A percentile compares a stretch with the other conserved stretches of the same genome.
Evolutionary conservation across 192 early-diverging fungal species (phyloP).

Genomic region (Mortierella claussenii): DNA sequence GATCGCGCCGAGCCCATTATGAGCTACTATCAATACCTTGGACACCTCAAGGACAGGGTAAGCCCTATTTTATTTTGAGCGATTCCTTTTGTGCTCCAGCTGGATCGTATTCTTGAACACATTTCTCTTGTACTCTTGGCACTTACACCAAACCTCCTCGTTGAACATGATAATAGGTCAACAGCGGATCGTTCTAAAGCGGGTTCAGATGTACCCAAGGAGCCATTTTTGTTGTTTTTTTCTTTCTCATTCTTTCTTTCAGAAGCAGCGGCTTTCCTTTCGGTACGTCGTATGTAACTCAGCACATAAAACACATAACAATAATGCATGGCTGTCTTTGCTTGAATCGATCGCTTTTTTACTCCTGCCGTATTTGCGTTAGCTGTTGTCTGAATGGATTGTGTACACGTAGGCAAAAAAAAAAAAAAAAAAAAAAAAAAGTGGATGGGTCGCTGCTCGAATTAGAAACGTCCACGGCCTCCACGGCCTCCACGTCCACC

Average conservation of each 20-base stretch:
- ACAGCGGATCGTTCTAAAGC: slow-evolving; percentile 36
- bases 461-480: slow-evolving; percentile 51
- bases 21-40: slow-evolving; percentile 83
- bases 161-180: slow-evolving; percentile 30
- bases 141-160: too few species aligned
- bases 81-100: not conserved
- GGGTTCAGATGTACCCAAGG: not conserved
- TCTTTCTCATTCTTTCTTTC: too few species aligned
- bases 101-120: not conserved
- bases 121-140: not conserved
- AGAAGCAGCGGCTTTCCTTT: too few species aligned
- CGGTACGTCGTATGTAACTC: too few species aligned
- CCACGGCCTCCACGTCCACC: slow-evolving; percentile 73
- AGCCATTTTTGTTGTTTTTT: not conserved
- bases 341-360: too few species aligned
- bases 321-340: too few species aligned
- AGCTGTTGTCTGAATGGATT: too few species aligned
- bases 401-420: not conserved
- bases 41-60: slow-evolving; percentile 76
- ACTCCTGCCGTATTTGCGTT: too few species aligned
- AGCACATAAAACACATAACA: too few species aligned
- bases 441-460: not conserved
- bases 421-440: slow-evolving; percentile 1
- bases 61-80: not conserved
- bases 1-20: slow-evolving; percentile 85